Base-by-base conservation (phyloP, 306 rosid genomes). In the Quercus variabilis region DNA sequence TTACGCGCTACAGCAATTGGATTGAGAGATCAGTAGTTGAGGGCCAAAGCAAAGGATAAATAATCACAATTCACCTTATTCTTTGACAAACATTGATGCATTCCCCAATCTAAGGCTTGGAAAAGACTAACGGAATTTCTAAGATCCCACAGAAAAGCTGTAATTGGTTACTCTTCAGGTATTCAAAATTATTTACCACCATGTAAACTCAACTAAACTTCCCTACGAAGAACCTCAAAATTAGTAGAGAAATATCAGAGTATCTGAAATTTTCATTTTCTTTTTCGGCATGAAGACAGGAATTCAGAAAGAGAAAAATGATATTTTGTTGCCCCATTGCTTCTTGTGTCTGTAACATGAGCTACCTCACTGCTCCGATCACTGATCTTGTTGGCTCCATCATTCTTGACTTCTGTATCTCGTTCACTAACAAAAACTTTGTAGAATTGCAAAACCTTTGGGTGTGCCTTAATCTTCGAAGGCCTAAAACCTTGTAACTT, bases 381-480 rank as follows among this genome's bases (percentile, higher is more conserved):
- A 74, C 75, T 30, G 10, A 51, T 71, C 60, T n/a, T 56, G 69
- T 57, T 75, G 81, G 52, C 71, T 57, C 51, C 6, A 41, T 35
- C 78, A 58, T 79, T 58, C 15, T 73, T 18, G 57, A 23, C 69
- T 56, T 81, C 76, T 30, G 21, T 58, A 43, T 13, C 4, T 12
- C 31, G 72, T 49, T 73, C 80, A 19, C 54, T 33, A 65, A 74
- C 80, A 73, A 87, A 69, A 5, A 54, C 73, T 38, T 23, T 62
- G 73, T 91, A 78, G 54, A 83, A 91, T 76, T 55, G 59, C 77
- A 65, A 59, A 59, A 85, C 92, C 82, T 82, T 84, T 1, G 49
- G 87, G 63, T 91, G 79, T 43, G 83, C 87, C 68, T 6, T 80
- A 76, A 89, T 89, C 84, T 57, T 81, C 0, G 73, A 69, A 69